phyloP scores from a whole-genome alignment of 371 early-diverging fungal species.

The Conidiobolus incongruus region DNA sequence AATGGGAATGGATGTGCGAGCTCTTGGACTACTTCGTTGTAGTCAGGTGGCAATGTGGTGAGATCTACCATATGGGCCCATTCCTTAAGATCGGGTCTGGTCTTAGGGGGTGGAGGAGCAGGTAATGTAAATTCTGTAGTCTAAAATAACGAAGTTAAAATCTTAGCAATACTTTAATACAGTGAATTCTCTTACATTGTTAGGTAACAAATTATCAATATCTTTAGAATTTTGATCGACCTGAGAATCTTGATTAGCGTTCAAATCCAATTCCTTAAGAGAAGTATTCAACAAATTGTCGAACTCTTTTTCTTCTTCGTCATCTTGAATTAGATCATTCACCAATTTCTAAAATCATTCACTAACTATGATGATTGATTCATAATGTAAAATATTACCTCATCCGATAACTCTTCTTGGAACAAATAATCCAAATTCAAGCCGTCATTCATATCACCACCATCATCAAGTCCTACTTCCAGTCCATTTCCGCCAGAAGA shows the following conservation, averaged over 20 bases:
- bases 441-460: not conserved
- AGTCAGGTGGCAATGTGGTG: constrained; percentile 58
- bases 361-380: not conserved
- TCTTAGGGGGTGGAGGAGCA: not conserved
- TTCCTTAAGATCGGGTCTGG: constrained; percentile 20
- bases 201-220: constrained; percentile 7
- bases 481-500: not conserved
- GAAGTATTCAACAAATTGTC: constrained; percentile 6
- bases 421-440: too few relatives aligned
- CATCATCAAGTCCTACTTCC: not conserved
- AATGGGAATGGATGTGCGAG: constrained; percentile 76
- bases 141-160: not conserved
- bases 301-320: constrained; percentile 1
- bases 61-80: constrained; percentile 90
- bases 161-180: not conserved
- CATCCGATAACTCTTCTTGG: not conserved
- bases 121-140: not conserved
- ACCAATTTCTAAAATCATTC: too few relatives aligned
- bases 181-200: not conserved
- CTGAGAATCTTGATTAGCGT: not conserved
- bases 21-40: constrained; percentile 58
- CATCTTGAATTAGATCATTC: not conserved
- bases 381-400: not conserved
- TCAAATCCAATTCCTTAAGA: constrained; percentile 2
- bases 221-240: constrained; percentile 2